Conservation (phyloP, 345 rosid genomes). For the Melaleuca alternifolia region DNA sequence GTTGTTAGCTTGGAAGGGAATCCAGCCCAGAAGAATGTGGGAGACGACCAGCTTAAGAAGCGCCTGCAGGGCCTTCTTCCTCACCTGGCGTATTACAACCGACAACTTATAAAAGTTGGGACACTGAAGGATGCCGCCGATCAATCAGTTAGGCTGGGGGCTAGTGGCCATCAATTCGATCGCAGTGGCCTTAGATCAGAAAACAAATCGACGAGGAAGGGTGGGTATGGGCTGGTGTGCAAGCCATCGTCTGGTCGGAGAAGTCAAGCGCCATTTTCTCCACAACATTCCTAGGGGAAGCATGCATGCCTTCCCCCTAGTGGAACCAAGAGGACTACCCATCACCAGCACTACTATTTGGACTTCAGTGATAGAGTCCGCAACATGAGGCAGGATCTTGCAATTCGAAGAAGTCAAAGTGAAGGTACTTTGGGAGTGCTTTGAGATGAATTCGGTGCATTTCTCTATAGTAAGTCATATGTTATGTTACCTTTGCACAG, state of each 20-base stretch:
- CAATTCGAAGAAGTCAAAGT: constrained; percentile 64
- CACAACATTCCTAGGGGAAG: constrained; percentile 25
- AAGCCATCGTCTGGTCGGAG: constrained; percentile 34
- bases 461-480: neutral
- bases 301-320: constrained; percentile 42
- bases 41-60: constrained; percentile 89
- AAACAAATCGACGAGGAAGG: constrained; percentile 48
- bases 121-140: constrained; percentile 55
- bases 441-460: constrained; percentile 6
- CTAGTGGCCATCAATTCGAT: constrained; percentile 48
- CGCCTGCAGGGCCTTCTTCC: constrained; percentile 76
- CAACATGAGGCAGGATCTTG: constrained; percentile 32
- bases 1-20: constrained; percentile 96
- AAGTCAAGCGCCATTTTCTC: constrained; percentile 23
- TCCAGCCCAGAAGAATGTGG: constrained; percentile 93
- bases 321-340: constrained; percentile 32
- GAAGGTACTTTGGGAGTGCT: constrained; percentile 52
- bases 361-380: constrained; percentile 38
- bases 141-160: constrained; percentile 50
- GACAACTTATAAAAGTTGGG: constrained; percentile 54
- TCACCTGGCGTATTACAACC: constrained; percentile 63
- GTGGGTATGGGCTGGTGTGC: constrained; percentile 32
- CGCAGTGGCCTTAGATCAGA: constrained; percentile 48
- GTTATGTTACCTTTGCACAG: neutral
- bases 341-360: constrained; percentile 21